Base-by-base conservation (phyloP, 768 basidiomycete genomes). In the Russula abietina region DNA sequence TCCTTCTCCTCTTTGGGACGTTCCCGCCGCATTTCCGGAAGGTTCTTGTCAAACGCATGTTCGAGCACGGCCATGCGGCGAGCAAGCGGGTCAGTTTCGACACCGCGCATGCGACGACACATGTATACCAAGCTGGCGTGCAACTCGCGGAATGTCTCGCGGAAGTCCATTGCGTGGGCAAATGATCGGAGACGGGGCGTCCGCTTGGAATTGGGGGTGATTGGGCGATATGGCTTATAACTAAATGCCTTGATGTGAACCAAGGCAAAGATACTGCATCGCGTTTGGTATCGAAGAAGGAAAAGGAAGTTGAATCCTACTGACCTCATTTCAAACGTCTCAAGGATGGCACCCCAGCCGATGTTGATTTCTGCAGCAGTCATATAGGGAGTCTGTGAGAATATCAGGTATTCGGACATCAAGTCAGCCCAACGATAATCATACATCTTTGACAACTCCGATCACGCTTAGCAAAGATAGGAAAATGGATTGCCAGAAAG, bases 291-390 rank as follows among this genome's bases (percentile, higher is more conserved):
- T 41, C 54, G 12, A 39, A 8, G 39, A 32, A 43, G 33, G n/a
- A 2, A 59, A 43, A 30, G 36, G 49, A 14, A 55, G 63, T 57
- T 70, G 61, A 52, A 6, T 55, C 5, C 41, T 2, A 75, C 83
- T 22, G 69, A 86, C 86, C 81, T 82, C 89, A 91, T 90, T 73
- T 90, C 88, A 65, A 88, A 80, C 0, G 85, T 87, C 68, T 88
- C 83, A 2, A 86, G 68, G 12, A 91, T 73, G 0, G 88, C 87
- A 17, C 82, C 80, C 46, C 88, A 81, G 4, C 86, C 89, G 30
- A 87, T 84, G 67, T 85, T 84, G 65, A 90, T 85, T 68, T 89
- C 86, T 9, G 82, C 82, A 4, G 86, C 83, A 1, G 87, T 87
- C 87, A 87, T 88, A 69, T 83, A 85, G 57, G 75, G 75, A 1